A percentile compares a stretch with the other conserved stretches of the same genome.
Evolutionary conservation across 208 protist genomes (phyloP).

Genomic region (Wallacemonas collosoma): DNA sequence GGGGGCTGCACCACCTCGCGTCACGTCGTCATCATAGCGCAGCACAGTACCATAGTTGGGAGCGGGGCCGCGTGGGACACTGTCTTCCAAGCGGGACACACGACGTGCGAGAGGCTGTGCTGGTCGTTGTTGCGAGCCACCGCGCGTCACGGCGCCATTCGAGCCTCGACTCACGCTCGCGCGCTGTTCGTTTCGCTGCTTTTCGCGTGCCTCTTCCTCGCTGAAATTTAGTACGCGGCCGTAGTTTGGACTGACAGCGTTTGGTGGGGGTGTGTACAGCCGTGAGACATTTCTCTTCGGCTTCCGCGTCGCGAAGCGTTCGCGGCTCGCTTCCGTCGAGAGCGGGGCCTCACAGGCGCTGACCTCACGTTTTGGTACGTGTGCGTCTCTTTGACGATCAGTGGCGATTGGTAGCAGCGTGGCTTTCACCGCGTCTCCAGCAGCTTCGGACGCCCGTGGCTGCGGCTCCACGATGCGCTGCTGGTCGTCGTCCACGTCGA

Average conservation of each 20-base stretch:
- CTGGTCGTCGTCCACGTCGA: background rate
- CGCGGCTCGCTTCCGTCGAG: background rate
- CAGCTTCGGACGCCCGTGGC: background rate
- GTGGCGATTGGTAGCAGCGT: background rate
- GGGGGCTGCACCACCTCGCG: background rate
- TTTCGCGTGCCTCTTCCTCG: slow-evolving; percentile 50
- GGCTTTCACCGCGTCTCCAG: too few relatives aligned
- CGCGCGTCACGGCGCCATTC: background rate
- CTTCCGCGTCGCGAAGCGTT: background rate
- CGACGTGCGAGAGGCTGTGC: slow-evolving; percentile 17
- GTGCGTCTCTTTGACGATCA: background rate
- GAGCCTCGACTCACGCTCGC: background rate
- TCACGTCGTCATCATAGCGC: background rate
- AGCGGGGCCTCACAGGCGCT: background rate
- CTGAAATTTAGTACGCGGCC: slow-evolving; percentile 58
- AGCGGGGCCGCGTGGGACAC: slow-evolving; percentile 13
- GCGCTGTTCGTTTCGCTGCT: slow-evolving; percentile 18
- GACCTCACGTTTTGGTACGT: background rate
- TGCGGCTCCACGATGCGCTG: background rate
- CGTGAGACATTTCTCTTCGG: background rate
- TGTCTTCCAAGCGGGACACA: slow-evolving; percentile 20
- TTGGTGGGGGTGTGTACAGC: slow-evolving; percentile 6
- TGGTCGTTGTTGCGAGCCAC: slow-evolving; percentile 9
- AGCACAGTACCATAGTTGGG: slow-evolving; percentile 8
- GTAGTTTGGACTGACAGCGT: slow-evolving; percentile 50